These are phyloP conservation scores for Saturnispora bothae DNA, from an alignment of 805 yeast species.

Conservation along the genomic window DNA sequence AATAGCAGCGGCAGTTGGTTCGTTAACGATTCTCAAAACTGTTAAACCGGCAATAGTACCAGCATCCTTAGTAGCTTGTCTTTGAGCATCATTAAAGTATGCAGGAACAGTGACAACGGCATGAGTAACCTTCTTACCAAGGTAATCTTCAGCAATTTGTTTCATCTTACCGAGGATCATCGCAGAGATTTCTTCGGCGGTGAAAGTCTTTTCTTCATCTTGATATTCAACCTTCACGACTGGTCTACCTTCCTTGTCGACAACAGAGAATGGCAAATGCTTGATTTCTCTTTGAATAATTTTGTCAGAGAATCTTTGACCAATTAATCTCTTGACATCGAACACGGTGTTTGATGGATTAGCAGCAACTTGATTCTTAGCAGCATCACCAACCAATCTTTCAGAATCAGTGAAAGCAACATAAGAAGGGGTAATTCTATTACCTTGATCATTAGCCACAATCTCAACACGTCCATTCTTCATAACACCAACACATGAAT, in stretches of 20 bases:
- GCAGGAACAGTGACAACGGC: conserved; percentile 94
- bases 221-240: conserved; percentile 76
- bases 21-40: conserved; percentile 81
- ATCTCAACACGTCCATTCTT: conserved; percentile 64
- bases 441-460: conserved; percentile 96
- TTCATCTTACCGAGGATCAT: conserved; percentile 90
- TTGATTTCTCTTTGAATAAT: conserved; percentile 72
- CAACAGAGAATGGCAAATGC: conserved; percentile 81
- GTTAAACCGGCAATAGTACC: conserved; percentile 87
- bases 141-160: conserved; percentile 81
- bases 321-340: conserved; percentile 92
- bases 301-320: conserved; percentile 68
- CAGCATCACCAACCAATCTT: conserved; percentile 95
- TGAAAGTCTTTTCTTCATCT: conserved; percentile 77
- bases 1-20: conserved; percentile 96
- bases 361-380: conserved; percentile 97
- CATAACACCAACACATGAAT: conserved; percentile 89
- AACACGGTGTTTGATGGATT: conserved; percentile 90
- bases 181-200: conserved; percentile 92
- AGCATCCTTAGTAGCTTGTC: conserved; percentile 91
- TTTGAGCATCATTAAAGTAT: conserved; percentile 86
- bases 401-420: conserved; percentile 95
- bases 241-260: conserved; percentile 78
- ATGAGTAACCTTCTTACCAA: conserved; percentile 75
- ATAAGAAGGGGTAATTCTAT: conserved; percentile 95